phyloP scores from a whole-genome alignment of 1,284 basidiomycete genomes.

The Austroboletus niveus region DNA sequence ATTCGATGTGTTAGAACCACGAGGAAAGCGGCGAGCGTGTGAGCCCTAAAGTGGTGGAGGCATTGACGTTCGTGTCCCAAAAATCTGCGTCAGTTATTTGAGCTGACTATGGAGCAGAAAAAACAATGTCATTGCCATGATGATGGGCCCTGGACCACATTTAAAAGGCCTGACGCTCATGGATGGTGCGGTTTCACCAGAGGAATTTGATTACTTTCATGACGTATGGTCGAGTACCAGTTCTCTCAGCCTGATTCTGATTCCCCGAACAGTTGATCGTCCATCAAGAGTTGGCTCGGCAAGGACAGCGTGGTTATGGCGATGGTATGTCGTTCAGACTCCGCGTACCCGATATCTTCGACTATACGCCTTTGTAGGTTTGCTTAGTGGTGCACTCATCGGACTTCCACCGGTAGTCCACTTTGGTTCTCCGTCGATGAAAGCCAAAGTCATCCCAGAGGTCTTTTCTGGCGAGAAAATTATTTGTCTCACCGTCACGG shows the following conservation, averaged over 20 bases:
- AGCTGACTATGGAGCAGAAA: no score
- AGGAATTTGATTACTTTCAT: no score
- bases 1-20: slow-evolving; percentile 32
- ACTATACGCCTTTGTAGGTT: slow-evolving; percentile 21
- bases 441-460: slow-evolving; percentile 64
- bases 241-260: background rate
- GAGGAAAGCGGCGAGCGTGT: slow-evolving; percentile 58
- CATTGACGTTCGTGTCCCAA: slow-evolving; percentile 28
- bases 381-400: slow-evolving; percentile 24
- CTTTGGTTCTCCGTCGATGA: slow-evolving; percentile 58
- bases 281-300: slow-evolving; percentile 67
- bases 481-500: slow-evolving; percentile 61
- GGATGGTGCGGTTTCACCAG: no score
- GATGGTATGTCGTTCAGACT: slow-evolving; percentile 37
- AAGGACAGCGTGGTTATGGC: slow-evolving; percentile 40
- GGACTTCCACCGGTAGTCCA: slow-evolving; percentile 49
- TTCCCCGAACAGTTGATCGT: slow-evolving; percentile 37
- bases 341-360: background rate
- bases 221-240: no score
- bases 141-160: no score
- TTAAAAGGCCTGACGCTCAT: no score
- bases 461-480: slow-evolving; percentile 69
- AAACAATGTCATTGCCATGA: no score
- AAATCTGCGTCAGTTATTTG: no score
- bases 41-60: slow-evolving; percentile 38